Evolutionary conservation across 2,329 filamentous ascomycete species (phyloP), one percentile per base, ranked within the genome.

Genomic region (Tolypocladium inflatum): DNA sequence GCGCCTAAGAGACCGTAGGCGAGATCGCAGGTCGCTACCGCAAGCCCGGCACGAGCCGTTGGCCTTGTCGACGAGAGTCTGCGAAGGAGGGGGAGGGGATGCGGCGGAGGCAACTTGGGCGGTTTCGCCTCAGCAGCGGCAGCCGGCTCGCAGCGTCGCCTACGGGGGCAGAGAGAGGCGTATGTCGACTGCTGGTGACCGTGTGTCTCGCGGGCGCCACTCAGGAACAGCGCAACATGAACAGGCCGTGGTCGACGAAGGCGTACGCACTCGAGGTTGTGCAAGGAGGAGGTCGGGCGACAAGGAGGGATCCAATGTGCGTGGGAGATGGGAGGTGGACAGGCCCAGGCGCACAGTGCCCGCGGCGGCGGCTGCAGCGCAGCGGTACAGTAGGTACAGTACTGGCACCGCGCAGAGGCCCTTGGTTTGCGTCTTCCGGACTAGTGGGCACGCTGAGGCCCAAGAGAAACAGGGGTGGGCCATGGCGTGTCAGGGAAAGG

Each of bases 251-350:
- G n/a, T 51, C 26, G 15, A 50, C 45, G 4, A 50, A 33, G 45
- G 26, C 48, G 30, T 33, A 35, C 9, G 48, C 60, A 59, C 57
- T 60, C 57, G 56, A 53, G 58, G 41, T 57, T 60, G 58, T 55
- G 58, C 55, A 59, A 61, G 57, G 59, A 60, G 58, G 55, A 62
- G 59, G 58, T 63, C 57, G 62, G 59, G 61, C 59, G 60, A 63
- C 63, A 60, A 63, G 52, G 59, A 52, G 55, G 51, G 56, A 19
- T 35, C 30, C 26, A 7, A 17, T 8, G 15, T n/a, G 30, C 30
- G 48, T 33, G 48, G 48, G 19, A 33, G 48, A 35, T 35, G 30
- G 21, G 41, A 30, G 45, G 45, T 48, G 45, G 45, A 48, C 45
- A 48, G 45, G 45, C 23, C 15, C 45, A 30, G 30, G 48, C 19